These are phyloP conservation scores for Candida schatavii DNA, from an alignment of 805 yeast species.

Conservation along the genomic window DNA sequence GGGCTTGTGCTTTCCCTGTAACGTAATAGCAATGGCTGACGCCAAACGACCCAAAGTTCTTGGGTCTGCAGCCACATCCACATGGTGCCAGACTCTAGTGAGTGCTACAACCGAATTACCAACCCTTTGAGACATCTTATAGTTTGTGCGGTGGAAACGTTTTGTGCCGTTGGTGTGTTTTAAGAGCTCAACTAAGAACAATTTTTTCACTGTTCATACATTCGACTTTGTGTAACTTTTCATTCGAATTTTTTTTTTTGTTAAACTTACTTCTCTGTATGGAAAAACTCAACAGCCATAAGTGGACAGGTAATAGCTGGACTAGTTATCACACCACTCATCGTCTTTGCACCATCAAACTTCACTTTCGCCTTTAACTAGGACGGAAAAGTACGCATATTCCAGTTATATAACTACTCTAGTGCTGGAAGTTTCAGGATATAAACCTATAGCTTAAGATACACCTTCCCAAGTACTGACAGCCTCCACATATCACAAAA, in stretches of 20 bases:
- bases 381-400: too few relatives aligned
- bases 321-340: slow-evolving; percentile 1
- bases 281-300: neutral
- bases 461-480: too few relatives aligned
- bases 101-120: slow-evolving; percentile 64
- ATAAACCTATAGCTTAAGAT: too few relatives aligned
- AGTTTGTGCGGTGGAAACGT: neutral
- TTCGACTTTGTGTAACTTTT: too few relatives aligned
- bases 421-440: too few relatives aligned
- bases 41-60: slow-evolving; percentile 94
- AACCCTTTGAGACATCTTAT: slow-evolving; percentile 30
- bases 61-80: slow-evolving; percentile 79
- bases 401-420: too few relatives aligned
- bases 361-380: slow-evolving; percentile 4
- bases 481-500: slow-evolving; percentile 12
- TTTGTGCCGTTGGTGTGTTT: too few relatives aligned
- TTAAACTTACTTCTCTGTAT: too few relatives aligned
- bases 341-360: neutral
- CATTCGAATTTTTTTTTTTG: too few relatives aligned
- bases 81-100: slow-evolving; percentile 92
- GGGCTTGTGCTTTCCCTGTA: slow-evolving; percentile 98
- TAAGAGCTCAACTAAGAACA: too few relatives aligned
- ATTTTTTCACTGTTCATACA: too few relatives aligned
- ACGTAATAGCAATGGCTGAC: slow-evolving; percentile 76
- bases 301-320: neutral